Conservation (phyloP, 2,329 filamentous ascomycete species). For the Botrytis hyacinthi region DNA sequence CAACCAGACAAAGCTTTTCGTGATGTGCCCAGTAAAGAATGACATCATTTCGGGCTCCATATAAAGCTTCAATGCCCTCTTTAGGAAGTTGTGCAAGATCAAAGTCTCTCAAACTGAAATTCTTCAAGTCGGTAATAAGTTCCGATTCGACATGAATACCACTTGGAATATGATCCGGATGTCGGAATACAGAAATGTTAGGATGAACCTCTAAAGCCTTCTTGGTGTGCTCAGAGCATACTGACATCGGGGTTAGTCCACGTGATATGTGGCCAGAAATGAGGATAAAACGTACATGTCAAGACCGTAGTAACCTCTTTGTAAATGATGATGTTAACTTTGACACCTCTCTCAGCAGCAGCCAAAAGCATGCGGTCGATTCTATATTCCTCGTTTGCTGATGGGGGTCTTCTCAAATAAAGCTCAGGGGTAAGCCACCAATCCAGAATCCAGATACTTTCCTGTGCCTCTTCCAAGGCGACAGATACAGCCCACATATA, state of each 20-base stretch:
- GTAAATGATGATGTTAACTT: slow-evolving; percentile 84
- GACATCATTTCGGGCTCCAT: slow-evolving; percentile 76
- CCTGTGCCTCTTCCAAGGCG: slow-evolving; percentile 72
- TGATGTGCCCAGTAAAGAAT: slow-evolving; percentile 93
- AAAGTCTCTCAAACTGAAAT: slow-evolving; percentile 51
- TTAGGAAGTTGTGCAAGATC: slow-evolving; percentile 63
- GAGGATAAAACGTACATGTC: slow-evolving; percentile 62
- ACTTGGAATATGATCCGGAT: slow-evolving; percentile 83
- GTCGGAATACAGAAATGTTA: slow-evolving; percentile 85
- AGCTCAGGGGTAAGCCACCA: slow-evolving; percentile 88
- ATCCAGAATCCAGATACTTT: slow-evolving; percentile 76
- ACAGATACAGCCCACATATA: slow-evolving; percentile 85
- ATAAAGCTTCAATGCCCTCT: slow-evolving; percentile 74
- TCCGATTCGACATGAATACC: slow-evolving; percentile 65
- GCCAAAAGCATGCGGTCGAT: slow-evolving; percentile 79
- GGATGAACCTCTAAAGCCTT: slow-evolving; percentile 75
- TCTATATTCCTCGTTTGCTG: slow-evolving; percentile 78
- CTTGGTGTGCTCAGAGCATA: slow-evolving; percentile 73
- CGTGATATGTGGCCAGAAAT: neutral
- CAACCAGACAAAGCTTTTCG: slow-evolving; percentile 83
- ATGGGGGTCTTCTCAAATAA: slow-evolving; percentile 79
- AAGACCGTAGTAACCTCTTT: slow-evolving; percentile 84
- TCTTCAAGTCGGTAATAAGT: slow-evolving; percentile 60
- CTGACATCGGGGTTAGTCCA: slow-evolving; percentile 41
- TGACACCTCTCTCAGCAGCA: slow-evolving; percentile 80